Percentiles rank a stretch among this genome's conserved stretches.
These are phyloP conservation scores for Cordia subcordata DNA, from an alignment of 257 asterid genomes.

Conservation along the genomic window DNA sequence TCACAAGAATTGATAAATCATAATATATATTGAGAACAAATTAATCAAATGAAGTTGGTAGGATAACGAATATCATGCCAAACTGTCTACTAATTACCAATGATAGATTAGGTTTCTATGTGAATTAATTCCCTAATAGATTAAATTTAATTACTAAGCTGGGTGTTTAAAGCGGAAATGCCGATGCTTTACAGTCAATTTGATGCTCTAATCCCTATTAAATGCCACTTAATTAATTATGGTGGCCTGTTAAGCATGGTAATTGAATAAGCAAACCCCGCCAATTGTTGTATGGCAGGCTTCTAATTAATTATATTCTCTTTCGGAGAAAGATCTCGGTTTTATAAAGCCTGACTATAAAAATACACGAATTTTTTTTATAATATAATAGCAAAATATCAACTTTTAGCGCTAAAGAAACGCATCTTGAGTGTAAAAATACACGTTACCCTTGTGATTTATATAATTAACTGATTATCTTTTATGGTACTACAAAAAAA, in stretches of 20 bases:
- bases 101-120: slow-evolving; percentile 2
- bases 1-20: neutral
- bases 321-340: slow-evolving; percentile 15
- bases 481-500: too few species aligned
- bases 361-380: too few species aligned
- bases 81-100: slow-evolving; percentile 15
- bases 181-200: neutral
- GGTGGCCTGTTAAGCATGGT: slow-evolving; percentile 1
- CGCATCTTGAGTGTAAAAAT: too few species aligned
- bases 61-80: slow-evolving; percentile 28
- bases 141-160: slow-evolving; percentile 8
- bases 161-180: slow-evolving; percentile 9
- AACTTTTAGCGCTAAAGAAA: too few species aligned
- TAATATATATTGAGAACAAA: neutral
- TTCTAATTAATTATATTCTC: slow-evolving; percentile 1
- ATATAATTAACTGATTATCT: too few species aligned
- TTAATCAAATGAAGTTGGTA: slow-evolving; percentile 21
- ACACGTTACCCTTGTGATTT: too few species aligned
- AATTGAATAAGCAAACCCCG: neutral
- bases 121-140: slow-evolving; percentile 6
- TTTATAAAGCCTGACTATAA: slow-evolving; percentile 5
- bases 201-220: slow-evolving; percentile 10
- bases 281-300: neutral
- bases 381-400: too few species aligned
- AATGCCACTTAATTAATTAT: slow-evolving; percentile 6